Percentiles rank a stretch among this genome's conserved stretches.
phyloP scores from a whole-genome alignment of 371 early-diverging fungal genomes.

The Globomyces sp. region DNA sequence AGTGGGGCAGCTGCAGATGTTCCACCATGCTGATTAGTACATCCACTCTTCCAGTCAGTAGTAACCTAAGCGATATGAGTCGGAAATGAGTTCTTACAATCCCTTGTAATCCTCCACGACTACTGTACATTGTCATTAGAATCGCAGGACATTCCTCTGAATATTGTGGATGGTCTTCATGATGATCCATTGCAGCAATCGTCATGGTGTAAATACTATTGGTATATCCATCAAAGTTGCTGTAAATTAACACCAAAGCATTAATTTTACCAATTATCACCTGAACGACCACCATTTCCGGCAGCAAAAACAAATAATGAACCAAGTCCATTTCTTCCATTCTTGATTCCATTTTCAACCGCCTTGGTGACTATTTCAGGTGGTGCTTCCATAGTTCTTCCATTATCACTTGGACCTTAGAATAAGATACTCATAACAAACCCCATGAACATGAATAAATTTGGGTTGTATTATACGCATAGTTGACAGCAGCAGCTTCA shows the following conservation, averaged over 20 bases:
- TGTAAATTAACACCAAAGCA: slow-evolving; percentile 2
- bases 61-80: slow-evolving; percentile 61
- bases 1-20: slow-evolving; percentile 97
- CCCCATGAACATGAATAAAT: slow-evolving; percentile 97
- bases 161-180: slow-evolving; percentile 76
- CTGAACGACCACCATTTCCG: slow-evolving; percentile 83
- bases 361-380: slow-evolving; percentile 75
- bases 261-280: slow-evolving; percentile 70
- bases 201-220: slow-evolving; percentile 94
- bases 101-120: slow-evolving; percentile 59
- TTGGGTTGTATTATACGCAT: slow-evolving; percentile 78
- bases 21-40: slow-evolving; percentile 83
- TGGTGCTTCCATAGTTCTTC: slow-evolving; percentile 85
- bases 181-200: slow-evolving; percentile 84
- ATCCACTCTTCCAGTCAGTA: slow-evolving; percentile 66
- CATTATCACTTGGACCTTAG: slow-evolving; percentile 78
- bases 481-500: slow-evolving; percentile 88
- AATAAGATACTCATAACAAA: too few species aligned
- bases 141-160: slow-evolving; percentile 90
- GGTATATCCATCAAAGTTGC: slow-evolving; percentile 96
- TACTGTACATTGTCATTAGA: slow-evolving; percentile 82
- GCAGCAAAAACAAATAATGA: slow-evolving; percentile 92
- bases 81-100: slow-evolving; percentile 59
- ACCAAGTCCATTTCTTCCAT: slow-evolving; percentile 85
- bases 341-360: slow-evolving; percentile 73